phyloP scores from a whole-genome alignment of 148 eudicot species.

The Chenopodium album region DNA sequence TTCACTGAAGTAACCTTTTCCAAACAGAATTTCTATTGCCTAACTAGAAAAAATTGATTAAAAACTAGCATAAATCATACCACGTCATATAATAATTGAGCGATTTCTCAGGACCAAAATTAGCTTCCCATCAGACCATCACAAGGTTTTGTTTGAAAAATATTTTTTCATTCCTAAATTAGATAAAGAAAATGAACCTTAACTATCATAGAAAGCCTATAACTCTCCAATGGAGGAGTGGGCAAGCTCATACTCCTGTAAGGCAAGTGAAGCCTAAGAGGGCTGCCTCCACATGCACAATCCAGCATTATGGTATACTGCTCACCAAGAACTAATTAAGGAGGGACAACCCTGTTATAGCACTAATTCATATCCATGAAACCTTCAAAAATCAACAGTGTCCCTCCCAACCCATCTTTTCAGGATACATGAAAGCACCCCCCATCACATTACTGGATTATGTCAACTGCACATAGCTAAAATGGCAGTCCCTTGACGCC shows the following conservation, averaged over 20 bases:
- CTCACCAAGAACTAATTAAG: not conserved
- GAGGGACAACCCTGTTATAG: not conserved
- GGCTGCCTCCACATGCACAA: not conserved
- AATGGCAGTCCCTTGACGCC: not conserved
- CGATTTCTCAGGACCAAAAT: too few species aligned
- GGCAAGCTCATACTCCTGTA: not conserved
- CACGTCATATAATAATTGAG: too few species aligned
- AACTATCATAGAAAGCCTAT: not conserved
- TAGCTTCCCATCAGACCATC: too few species aligned
- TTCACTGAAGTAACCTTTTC: not conserved
- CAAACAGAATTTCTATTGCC: not conserved
- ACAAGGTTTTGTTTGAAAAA: too few species aligned
- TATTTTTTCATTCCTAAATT: not conserved
- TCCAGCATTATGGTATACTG: not conserved
- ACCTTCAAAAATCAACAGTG: not conserved
- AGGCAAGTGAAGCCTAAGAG: not conserved
- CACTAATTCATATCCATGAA: not conserved
- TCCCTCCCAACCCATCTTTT: not conserved
- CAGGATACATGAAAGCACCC: not conserved
- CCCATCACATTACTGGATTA: not conserved
- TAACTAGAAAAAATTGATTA: not conserved
- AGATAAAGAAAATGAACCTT: not conserved
- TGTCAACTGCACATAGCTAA: not conserved
- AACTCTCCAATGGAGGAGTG: not conserved
- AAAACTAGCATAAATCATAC: too few species aligned